phyloP scores from a whole-genome alignment of 805 yeast species.

The Candida ipomoeae region DNA sequence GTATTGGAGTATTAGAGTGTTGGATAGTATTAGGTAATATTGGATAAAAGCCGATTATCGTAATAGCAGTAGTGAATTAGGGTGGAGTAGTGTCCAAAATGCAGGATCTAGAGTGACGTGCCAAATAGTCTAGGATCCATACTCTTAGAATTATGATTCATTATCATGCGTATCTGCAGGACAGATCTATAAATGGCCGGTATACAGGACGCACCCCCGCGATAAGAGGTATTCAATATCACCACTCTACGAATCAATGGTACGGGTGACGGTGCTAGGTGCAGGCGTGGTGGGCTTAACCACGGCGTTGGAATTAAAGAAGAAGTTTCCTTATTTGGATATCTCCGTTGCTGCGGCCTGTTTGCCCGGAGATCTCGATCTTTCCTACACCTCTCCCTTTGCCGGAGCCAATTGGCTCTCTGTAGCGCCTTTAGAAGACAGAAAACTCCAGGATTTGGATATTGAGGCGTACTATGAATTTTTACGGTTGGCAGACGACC shows the following conservation, averaged over 20 bases:
- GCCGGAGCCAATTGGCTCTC: conserved; percentile 75
- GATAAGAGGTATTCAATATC: not conserved
- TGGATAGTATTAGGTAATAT: too few species aligned
- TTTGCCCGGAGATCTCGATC: conserved; percentile 52
- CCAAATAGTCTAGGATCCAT: too few species aligned
- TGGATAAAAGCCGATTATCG: too few species aligned
- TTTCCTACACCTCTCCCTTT: conserved; percentile 58
- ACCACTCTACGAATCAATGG: not conserved
- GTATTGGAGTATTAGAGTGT: too few species aligned
- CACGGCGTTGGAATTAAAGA: conserved; percentile 29
- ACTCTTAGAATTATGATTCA: too few species aligned
- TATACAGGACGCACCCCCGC: not conserved
- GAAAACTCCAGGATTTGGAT: conserved; percentile 32
- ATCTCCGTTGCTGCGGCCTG: conserved; percentile 33
- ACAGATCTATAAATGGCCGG: not conserved
- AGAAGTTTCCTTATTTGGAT: conserved; percentile 12
- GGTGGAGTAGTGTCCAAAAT: too few species aligned
- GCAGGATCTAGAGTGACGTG: too few species aligned
- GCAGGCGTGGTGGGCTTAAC: conserved; percentile 41
- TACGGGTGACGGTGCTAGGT: conserved; percentile 16
- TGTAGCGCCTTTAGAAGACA: conserved; percentile 44
- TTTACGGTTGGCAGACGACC: conserved; percentile 43
- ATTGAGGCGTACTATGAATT: conserved; percentile 46
- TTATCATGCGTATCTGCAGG: not conserved
- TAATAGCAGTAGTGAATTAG: too few species aligned